Evolutionary conservation across 306 rosid species (phyloP), one percentile per base, ranked within the genome.

Genomic region (Glycyrrhiza uralensis): DNA sequence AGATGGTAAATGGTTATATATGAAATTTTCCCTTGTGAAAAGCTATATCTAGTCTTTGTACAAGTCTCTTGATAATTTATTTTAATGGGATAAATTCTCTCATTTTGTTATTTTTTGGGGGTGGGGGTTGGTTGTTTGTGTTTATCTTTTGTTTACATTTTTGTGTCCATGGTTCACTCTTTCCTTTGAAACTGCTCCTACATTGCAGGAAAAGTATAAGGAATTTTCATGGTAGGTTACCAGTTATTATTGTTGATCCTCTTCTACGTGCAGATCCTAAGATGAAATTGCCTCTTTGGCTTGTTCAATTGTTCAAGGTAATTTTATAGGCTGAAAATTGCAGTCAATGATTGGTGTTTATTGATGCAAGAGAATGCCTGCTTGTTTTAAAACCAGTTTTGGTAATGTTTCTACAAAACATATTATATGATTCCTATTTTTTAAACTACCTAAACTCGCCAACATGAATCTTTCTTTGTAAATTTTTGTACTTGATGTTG

Each of bases 221-320:
- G 81, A 77, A n/a, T 81, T n/a, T 80, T 81, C 93, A 91, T 72
- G 95, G 87, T 47, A 81, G 97, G 74, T 79, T 94, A 63, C 97
- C 98, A 0, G 60, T 89, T 49, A 32, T 87, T 83, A 95, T 87
- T 79, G 99, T 95, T 1, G 96, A 90, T 81, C 85, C 96, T 58
- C 96, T 94, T 84, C 95, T 94, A 47, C 89, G 82, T 2, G 59
- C 86, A 4, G 97, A 89, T 86, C 81, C 95, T 76, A 90, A 85
- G 74, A 88, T 94, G 22, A 96, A 91, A 76, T 74, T 94, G 88
- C 98, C 97, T 66, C 89, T 88, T 62, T 94, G 98, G 98, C 85
- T 94, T 32, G 90, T 94, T 79, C 92, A 84, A 14, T 76, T 91
- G 80, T 94, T 94, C 79, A 94, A 89, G 98, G 98, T 92, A 86